Evolutionary conservation across 108 stramenopile genomes (phyloP), one percentile per base, ranked within the genome.

Genomic region (Cyclotella choctawhatcheeana): DNA sequence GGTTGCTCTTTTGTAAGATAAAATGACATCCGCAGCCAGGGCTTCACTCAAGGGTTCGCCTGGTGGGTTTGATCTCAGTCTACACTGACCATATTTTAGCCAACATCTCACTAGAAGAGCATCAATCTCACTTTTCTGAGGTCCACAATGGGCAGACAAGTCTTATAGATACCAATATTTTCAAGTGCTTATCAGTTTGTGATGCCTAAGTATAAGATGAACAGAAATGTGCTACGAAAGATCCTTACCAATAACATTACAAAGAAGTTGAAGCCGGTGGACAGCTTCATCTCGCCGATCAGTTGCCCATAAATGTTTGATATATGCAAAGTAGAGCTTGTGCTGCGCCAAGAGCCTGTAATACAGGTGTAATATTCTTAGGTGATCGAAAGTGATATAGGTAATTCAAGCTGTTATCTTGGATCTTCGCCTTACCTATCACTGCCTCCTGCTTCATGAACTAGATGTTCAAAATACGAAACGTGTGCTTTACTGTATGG

Each of bases 51-150:
- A 62, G 26, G 47, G 26, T 17, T 64, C 64, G n/a, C 77, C 71
- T 17, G 59, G 69, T 31, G 69, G 77, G 48, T 66, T 60, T 18
- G 44, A 35, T 21, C 72, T 61, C 18, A 81, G 55, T 68, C 93
- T 92, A 92, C 96, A 97, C 55, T 96, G 91, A 7, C 97, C 95
- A 6, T 91, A 85, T 53, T 88, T 90, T 21, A 97, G 71, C 89
- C 94, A 95, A 62, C 95, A 96, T 18, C 79, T 73, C 17, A 93
- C 82, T 20, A 89, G 73, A 31, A 96, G 79, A 34, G 79, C 73
- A 27, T 82, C 71, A 44, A 37, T 58, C 29, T 87, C 67, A 21
- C 43, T 67, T 14, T 70, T 22, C 2, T 73, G 44, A 50, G 58
- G 40, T 2, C 81, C 82, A 43, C 88, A 92, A 62, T 87, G 77